Evolutionary conservation across 805 yeast genomes (phyloP), one percentile per base, ranked within the genome.

Genomic region (Yarrowia bubula): DNA sequence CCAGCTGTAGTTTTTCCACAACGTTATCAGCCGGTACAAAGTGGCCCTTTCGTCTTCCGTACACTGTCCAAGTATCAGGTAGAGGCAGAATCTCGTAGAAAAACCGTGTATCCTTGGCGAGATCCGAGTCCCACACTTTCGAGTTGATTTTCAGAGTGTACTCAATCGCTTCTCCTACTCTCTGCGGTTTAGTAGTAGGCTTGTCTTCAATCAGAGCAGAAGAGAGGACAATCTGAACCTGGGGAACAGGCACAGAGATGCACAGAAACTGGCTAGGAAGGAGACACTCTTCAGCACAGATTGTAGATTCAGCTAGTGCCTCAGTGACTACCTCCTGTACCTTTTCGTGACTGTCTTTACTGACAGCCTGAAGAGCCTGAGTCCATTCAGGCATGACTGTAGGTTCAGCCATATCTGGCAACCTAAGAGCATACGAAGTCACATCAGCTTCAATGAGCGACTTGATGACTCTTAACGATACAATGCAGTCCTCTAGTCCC

Each of bases 41-140:
- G 10, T 78, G 72, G 50, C 84, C 84, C 65, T 79, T 80, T 66
- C 84, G 85, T 67, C 83, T 79, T 0, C 98, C 98, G 6, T 90
- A 85, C 4, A 92, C 77, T 2, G 91, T 72, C 98, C 98, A 93
- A 62, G 80, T 82, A 28, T 91, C 97, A 33, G 79, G 79, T 33
- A 80, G 83, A 32, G 82, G 80, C 15, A 76, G 74, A 0, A 89
- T 71, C 15, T 81, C 83, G 42, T 85, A 76, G 60, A 79, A 78
- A 70, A 82, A 84, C 35, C 69, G 70, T 35, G 75, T 73, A 8
- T 65, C 57, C 7, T 60, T 64, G 11, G 50, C 37, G n/a, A 65
- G 67, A 4, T 58, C 39, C 8, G 43, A 14, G 15, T 35, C 17
- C 39, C 64, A 57, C 42, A 65, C 46, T 38, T 47, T 66, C 1